Percentiles rank a stretch among this genome's conserved stretches.
phyloP scores from a whole-genome alignment of 129 eudicot species.

The Artemisia annua region DNA sequence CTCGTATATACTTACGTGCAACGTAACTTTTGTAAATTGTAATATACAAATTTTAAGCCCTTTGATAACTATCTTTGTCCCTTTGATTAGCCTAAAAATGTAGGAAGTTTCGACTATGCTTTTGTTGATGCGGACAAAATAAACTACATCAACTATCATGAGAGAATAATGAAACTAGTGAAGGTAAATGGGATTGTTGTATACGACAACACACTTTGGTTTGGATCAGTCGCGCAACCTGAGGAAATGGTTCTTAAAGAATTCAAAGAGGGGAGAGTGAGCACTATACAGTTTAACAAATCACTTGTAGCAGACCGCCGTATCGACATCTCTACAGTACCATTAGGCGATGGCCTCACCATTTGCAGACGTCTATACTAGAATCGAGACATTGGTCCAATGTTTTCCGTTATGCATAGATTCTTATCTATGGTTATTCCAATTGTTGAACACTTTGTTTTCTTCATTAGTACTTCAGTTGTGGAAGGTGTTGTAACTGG shows the following conservation, averaged over 20 bases:
- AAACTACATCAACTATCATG: conserved; percentile 56
- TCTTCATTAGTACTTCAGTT: too few species aligned
- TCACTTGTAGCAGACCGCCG: conserved; percentile 48
- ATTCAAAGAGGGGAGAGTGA: not conserved
- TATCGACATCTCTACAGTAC: conserved; percentile 30
- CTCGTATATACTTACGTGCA: too few species aligned
- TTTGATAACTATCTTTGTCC: not conserved
- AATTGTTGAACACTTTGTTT: not conserved
- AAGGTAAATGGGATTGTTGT: conserved; percentile 55
- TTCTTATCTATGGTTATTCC: too few species aligned
- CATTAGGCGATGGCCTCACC: conserved; percentile 57
- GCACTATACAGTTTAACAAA: conserved; percentile 28
- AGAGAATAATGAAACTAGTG: conserved; percentile 47
- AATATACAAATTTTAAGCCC: not conserved
- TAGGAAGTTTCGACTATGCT: conserved; percentile 59
- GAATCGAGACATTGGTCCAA: not conserved
- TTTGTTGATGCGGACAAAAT: conserved; percentile 71
- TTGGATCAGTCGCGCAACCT: conserved; percentile 44
- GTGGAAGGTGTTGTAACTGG: too few species aligned
- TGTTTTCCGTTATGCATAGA: not conserved
- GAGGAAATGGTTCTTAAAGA: conserved; percentile 31
- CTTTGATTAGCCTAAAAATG: conserved; percentile 35
- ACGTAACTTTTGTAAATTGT: not conserved
- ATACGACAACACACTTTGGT: conserved; percentile 69
- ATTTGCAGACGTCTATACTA: conserved; percentile 48